A percentile compares a stretch with the other conserved stretches of the same genome.
phyloP scores from a whole-genome alignment of 73 alveolate genomes.

The Paraurostyla sp. region DNA sequence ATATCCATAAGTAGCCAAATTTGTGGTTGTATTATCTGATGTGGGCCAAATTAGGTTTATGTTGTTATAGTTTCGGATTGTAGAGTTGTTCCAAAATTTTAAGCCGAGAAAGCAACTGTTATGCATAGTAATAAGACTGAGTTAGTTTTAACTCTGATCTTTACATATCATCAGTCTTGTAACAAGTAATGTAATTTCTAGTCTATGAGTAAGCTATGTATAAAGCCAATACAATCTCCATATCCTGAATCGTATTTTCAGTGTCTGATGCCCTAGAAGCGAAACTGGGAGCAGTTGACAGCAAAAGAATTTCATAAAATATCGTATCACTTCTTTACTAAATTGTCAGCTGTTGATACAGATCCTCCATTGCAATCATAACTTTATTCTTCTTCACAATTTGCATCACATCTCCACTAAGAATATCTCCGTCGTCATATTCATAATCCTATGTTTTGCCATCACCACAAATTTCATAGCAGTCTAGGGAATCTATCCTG shows the following conservation, averaged over 20 bases:
- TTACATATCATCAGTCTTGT: background rate
- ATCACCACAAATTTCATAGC: constrained; percentile 69
- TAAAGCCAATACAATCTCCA: background rate
- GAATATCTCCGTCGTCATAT: constrained; percentile 57
- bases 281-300: background rate
- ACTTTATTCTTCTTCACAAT: background rate
- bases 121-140: background rate
- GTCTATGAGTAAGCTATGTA: background rate
- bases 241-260: background rate
- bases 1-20: background rate
- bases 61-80: too few relatives aligned
- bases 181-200: constrained; percentile 3
- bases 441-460: constrained; percentile 35
- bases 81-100: too few relatives aligned
- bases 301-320: too few relatives aligned
- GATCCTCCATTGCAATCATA: background rate
- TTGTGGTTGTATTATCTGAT: background rate
- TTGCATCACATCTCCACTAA: constrained; percentile 30
- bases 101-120: background rate
- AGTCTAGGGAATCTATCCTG: background rate
- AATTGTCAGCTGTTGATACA: too few relatives aligned
- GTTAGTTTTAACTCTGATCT: constrained; percentile 22
- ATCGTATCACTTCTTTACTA: too few relatives aligned
- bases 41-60: background rate
- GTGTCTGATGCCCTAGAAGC: background rate